These are phyloP conservation scores for Raphanus sativus DNA, from an alignment of 345 rosid species.

Conservation along the genomic window DNA sequence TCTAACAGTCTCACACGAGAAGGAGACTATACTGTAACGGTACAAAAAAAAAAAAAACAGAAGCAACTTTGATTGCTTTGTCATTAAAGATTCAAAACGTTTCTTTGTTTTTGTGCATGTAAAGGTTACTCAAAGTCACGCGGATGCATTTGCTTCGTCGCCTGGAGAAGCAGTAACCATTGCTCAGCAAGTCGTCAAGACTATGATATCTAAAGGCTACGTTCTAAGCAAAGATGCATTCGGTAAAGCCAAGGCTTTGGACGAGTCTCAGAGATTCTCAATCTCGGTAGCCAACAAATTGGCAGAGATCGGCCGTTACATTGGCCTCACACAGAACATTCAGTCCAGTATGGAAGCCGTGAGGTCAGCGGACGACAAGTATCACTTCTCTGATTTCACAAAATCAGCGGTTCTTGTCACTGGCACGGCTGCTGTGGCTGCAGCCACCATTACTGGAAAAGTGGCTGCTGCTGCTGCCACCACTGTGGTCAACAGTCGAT, in stretches of 20 bases:
- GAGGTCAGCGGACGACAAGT: conserved; percentile 66
- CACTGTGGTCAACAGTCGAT: conserved; percentile 58
- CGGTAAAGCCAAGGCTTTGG: conserved; percentile 70
- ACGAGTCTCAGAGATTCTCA: conserved; percentile 60
- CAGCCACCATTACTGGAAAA: conserved; percentile 60
- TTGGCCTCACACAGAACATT: conserved; percentile 70
- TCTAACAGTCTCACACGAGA: conserved; percentile 47
- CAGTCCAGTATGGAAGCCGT: conserved; percentile 58
- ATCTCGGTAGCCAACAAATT: conserved; percentile 63
- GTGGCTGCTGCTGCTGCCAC: conserved; percentile 56
- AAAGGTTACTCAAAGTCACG: conserved; percentile 44
- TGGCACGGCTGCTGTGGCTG: conserved; percentile 69
- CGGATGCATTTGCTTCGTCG: conserved; percentile 46
- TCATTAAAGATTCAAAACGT: background rate
- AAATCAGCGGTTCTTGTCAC: conserved; percentile 62
- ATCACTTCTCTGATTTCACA: conserved; percentile 63
- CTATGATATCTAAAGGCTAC: conserved; percentile 77
- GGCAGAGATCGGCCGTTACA: conserved; percentile 60
- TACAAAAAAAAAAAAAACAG: background rate
- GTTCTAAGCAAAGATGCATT: conserved; percentile 70
- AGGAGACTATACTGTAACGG: conserved; percentile 43
- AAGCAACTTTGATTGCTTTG: background rate
- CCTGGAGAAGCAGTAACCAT: conserved; percentile 75
- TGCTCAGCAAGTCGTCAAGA: conserved; percentile 76
- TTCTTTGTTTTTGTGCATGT: background rate